Evolutionary conservation across 2,329 filamentous ascomycete species (phyloP).

Genomic region (Cladosporium phlei): DNA sequence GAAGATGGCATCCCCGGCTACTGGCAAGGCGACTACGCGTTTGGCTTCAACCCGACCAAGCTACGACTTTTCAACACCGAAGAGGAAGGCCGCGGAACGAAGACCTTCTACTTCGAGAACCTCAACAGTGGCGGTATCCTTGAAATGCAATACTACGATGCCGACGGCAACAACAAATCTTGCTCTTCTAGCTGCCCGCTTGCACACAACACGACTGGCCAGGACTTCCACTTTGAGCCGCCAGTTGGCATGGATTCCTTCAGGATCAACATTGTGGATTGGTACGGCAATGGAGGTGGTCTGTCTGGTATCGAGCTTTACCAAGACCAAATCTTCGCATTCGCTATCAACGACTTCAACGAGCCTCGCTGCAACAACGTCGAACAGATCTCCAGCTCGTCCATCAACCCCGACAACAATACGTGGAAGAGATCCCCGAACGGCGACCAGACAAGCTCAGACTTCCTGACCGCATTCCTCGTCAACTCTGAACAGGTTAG

Average conservation of each 20-base stretch:
- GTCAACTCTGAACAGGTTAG: constrained; percentile 40
- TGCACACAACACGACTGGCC: constrained; percentile 63
- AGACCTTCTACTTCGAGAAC: constrained; percentile 80
- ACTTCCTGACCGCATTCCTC: constrained; percentile 70
- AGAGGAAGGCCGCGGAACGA: constrained; percentile 73
- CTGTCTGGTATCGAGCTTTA: constrained; percentile 82
- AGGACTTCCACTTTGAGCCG: constrained; percentile 92
- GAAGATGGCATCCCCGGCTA: constrained; percentile 69
- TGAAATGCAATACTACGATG: constrained; percentile 89
- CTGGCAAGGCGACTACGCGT: constrained; percentile 79
- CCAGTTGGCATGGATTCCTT: constrained; percentile 82
- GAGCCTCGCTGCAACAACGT: constrained; percentile 73
- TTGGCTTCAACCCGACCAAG: constrained; percentile 81
- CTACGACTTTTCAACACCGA: constrained; percentile 85
- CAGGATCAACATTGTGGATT: constrained; percentile 77
- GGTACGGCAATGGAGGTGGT: constrained; percentile 81
- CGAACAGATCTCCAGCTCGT: constrained; percentile 59
- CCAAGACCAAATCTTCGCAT: constrained; percentile 64
- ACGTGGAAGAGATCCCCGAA: constrained; percentile 64
- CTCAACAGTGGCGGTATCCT: constrained; percentile 87
- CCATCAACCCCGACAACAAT: constrained; percentile 54
- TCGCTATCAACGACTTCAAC: constrained; percentile 83
- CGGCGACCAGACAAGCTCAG: constrained; percentile 63
- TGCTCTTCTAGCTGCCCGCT: constrained; percentile 87
- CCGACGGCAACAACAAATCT: constrained; percentile 58